phyloP scores from a whole-genome alignment of 2,329 filamentous ascomycete genomes.

The Fusarium udum region DNA sequence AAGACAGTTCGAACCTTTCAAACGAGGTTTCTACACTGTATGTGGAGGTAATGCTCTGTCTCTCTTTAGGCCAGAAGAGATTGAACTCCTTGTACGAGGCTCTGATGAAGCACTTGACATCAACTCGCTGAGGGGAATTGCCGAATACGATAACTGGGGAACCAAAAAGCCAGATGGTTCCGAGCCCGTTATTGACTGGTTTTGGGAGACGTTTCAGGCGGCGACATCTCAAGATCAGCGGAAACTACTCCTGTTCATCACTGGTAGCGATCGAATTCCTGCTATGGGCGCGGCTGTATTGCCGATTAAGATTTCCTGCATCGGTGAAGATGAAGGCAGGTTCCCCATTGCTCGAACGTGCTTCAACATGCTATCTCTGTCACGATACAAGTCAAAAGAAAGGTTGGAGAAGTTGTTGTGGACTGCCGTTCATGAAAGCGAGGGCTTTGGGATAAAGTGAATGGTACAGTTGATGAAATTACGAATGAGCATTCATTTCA shows the following conservation, averaged over 20 bases:
- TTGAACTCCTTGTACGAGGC: constrained; percentile 85
- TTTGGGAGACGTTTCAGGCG: constrained; percentile 82
- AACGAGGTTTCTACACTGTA: constrained; percentile 91
- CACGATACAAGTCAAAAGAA: constrained; percentile 72
- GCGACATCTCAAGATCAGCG: constrained; percentile 75
- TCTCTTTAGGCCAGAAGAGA: constrained; percentile 89
- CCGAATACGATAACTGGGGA: constrained; percentile 84
- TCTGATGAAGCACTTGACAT: constrained; percentile 88
- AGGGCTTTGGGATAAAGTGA: constrained; percentile 90
- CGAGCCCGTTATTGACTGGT: constrained; percentile 81
- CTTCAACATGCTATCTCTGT: constrained; percentile 86
- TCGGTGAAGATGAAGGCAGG: constrained; percentile 77
- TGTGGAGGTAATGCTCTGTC: constrained; percentile 89
- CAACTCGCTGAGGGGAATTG: constrained; percentile 76
- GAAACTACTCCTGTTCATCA: constrained; percentile 85
- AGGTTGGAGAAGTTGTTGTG: constrained; percentile 79
- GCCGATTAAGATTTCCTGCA: constrained; percentile 77
- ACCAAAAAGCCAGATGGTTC: constrained; percentile 61
- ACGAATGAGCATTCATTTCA: constrained; percentile 28
- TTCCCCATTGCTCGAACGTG: constrained; percentile 91
- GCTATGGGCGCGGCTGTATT: constrained; percentile 86
- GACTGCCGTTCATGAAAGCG: constrained; percentile 88
- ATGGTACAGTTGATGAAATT: constrained; percentile 26
- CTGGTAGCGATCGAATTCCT: constrained; percentile 88
- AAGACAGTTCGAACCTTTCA: constrained; percentile 92